These are phyloP conservation scores for Rickenella mellea DNA, from an alignment of 768 basidiomycete species.

Conservation along the genomic window DNA sequence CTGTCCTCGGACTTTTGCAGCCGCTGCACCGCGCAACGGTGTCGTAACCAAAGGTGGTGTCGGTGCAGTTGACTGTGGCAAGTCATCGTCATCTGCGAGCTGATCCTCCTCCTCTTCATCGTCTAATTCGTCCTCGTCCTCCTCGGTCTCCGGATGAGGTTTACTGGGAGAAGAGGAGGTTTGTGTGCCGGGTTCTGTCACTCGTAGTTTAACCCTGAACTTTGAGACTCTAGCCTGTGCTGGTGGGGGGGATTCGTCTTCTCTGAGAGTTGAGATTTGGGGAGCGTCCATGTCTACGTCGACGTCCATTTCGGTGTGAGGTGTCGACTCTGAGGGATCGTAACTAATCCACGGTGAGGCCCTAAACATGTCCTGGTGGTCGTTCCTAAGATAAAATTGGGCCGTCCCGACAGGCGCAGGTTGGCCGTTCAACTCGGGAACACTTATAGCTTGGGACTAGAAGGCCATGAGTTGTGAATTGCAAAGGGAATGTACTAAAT, in stretches of 20 bases:
- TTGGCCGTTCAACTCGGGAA: too few species aligned
- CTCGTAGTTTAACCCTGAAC: constrained; percentile 40
- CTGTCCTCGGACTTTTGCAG: not conserved
- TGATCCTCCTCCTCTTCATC: constrained; percentile 72
- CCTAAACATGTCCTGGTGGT: too few species aligned
- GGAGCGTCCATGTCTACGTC: constrained; percentile 70
- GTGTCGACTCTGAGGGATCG: constrained; percentile 23
- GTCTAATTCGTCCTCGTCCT: constrained; percentile 52
- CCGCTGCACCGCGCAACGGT: constrained; percentile 16
- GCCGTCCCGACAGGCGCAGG: too few species aligned
- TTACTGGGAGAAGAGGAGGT: constrained; percentile 5
- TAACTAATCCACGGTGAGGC: constrained; percentile 56
- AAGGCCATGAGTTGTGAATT: too few species aligned
- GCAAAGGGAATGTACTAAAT: too few species aligned
- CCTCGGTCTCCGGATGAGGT: constrained; percentile 15
- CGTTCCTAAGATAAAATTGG: too few species aligned
- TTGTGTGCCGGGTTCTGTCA: constrained; percentile 24
- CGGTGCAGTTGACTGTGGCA: constrained; percentile 19
- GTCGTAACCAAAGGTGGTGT: constrained; percentile 22
- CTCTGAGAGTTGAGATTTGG: constrained; percentile 68
- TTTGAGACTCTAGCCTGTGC: constrained; percentile 21
- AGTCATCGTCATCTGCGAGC: constrained; percentile 66
- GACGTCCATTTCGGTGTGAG: constrained; percentile 24
- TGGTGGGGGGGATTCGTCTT: constrained; percentile 60
- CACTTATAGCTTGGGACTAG: too few species aligned